Percentiles rank a stretch among this genome's conserved stretches.
These are phyloP conservation scores for Cytospora chrysosperma DNA, from an alignment of 2,329 filamentous ascomycete species.

Conservation along the genomic window DNA sequence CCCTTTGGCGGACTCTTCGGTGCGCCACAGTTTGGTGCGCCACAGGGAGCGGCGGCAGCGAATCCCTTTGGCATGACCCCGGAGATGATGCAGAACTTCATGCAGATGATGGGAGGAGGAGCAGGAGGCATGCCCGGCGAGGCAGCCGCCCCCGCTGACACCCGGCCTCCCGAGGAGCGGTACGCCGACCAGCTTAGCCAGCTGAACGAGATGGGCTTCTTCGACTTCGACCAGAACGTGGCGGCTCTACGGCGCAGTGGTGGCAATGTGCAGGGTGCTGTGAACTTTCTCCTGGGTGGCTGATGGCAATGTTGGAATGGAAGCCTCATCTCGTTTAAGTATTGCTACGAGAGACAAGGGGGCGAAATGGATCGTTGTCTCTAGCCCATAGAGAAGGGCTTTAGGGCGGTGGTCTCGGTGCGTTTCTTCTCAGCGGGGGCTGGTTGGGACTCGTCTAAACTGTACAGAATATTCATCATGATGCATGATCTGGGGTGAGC, in stretches of 20 bases:
- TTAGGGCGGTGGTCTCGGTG: background rate
- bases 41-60: no score
- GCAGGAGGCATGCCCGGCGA: conserved; percentile 32
- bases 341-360: background rate
- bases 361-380: background rate
- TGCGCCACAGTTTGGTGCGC: conserved; percentile 35
- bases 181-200: conserved; percentile 89
- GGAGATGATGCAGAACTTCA: conserved; percentile 55
- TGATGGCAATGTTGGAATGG: conserved; percentile 1
- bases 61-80: conserved; percentile 51
- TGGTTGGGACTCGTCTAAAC: background rate
- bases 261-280: conserved; percentile 89
- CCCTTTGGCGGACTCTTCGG: conserved; percentile 68
- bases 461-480: background rate
- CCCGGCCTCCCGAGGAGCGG: conserved; percentile 85
- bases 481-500: background rate
- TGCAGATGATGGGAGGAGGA: conserved; percentile 47
- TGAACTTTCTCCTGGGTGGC: conserved; percentile 66
- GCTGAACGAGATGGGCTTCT: conserved; percentile 98
- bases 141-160: conserved; percentile 67
- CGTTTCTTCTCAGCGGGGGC: background rate
- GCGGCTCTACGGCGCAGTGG: conserved; percentile 83
- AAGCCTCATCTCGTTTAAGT: background rate
- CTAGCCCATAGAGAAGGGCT: background rate
- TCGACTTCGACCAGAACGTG: conserved; percentile 91